Base-by-base conservation (phyloP, 2,329 filamentous ascomycete genomes). In the Metarhizium brunneum region DNA sequence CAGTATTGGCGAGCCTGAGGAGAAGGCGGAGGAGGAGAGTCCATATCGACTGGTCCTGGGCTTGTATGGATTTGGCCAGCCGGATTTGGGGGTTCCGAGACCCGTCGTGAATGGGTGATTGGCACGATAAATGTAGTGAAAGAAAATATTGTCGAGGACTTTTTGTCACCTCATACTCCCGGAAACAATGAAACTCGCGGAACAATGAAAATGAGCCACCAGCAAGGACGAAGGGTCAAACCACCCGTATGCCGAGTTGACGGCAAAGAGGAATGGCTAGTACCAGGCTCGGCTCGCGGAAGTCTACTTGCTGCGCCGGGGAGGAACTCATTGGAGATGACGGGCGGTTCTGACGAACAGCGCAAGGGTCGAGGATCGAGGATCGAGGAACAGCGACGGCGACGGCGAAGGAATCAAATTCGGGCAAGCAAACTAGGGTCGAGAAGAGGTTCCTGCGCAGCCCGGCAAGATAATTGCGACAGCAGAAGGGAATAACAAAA, bases 261-360 rank as follows among this genome's bases (percentile, higher is more conserved):
- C 60, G 60, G 60, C 59, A 54, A 57, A 62, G 56, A 54, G 62
- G 57, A 57, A 63, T 54, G 60, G 63, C 65, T 64, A 63, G 60
- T 55, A 63, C 61, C 61, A 63, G 66, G 64, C 65, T 69, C 66
- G 69, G 68, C 63, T 71, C 65, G 65, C 63, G 66, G 63, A 64
- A 64, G 66, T 70, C 61, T 63, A 65, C 63, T 63, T 65, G 68
- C 63, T 60, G 65, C 50, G 68, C 65, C 62, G 58, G 63, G 63
- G 60, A 64, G 65, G 66, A 63, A 66, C 64, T 69, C 69, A 71
- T 71, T 71, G 63, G 67, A 60, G 62, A 56, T 61, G 63, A 67
- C 57, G 63, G 58, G 18, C 53, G 55, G 6, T 56, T 55, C 57
- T 53, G 51, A 52, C 58, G 59, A 56, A 62, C 56, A 54, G 45